Percentiles rank a stretch among this genome's conserved stretches.
These are phyloP conservation scores for Mycena vulgaris DNA, from an alignment of 768 basidiomycete species.

Conservation along the genomic window DNA sequence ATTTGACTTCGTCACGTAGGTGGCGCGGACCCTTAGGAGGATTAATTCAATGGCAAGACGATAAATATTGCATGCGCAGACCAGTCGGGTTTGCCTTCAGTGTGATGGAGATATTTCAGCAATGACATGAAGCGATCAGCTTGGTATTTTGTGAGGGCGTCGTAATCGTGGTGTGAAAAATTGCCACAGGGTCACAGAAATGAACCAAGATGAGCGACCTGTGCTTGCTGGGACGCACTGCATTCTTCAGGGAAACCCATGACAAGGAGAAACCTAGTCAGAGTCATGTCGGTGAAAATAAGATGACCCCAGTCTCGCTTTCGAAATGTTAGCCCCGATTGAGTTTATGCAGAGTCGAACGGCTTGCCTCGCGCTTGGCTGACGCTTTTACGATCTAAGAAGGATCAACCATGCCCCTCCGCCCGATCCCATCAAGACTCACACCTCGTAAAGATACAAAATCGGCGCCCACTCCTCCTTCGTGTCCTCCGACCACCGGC, in stretches of 20 bases:
- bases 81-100: conserved; percentile 35
- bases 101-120: conserved; percentile 45
- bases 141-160: conserved; percentile 49
- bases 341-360: background rate
- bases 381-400: conserved; percentile 44
- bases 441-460: conserved; percentile 51
- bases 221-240: conserved; percentile 33
- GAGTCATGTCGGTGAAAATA: conserved; percentile 46
- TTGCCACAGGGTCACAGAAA: conserved; percentile 40
- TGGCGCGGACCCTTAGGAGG: conserved; percentile 39
- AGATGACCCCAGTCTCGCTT: conserved; percentile 54
- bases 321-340: background rate
- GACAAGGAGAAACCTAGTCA: conserved; percentile 47
- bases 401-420: background rate
- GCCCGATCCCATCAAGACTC: too few species aligned
- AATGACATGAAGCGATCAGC: conserved; percentile 51
- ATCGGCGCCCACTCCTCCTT: conserved; percentile 46
- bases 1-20: conserved; percentile 43
- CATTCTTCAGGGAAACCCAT: conserved; percentile 47
- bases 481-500: conserved; percentile 32
- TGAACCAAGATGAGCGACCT: background rate
- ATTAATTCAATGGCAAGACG: background rate
- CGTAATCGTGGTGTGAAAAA: conserved; percentile 50
- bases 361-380: conserved; percentile 45
- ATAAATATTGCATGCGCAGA: background rate